These are phyloP conservation scores for Gomphus bonarii DNA, from an alignment of 1,284 basidiomycete species.

Conservation along the genomic window DNA sequence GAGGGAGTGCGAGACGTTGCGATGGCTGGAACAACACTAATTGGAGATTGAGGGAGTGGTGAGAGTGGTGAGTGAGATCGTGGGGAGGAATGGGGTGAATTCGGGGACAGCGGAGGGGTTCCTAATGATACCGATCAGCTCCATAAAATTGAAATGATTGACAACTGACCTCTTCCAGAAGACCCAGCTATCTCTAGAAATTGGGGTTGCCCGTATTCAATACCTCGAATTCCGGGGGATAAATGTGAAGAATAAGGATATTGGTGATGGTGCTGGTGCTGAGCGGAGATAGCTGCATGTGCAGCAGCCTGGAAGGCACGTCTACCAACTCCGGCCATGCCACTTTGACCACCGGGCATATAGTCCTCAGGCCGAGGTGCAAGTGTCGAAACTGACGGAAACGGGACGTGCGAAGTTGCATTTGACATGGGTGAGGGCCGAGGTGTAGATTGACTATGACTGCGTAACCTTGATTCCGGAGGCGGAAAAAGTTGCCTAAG, in stretches of 20 bases:
- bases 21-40: slow-evolving; percentile 12
- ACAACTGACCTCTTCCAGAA: slow-evolving; percentile 28
- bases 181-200: slow-evolving; percentile 39
- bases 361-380: slow-evolving; percentile 39
- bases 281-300: slow-evolving; percentile 51
- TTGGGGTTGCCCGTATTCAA: slow-evolving; percentile 34
- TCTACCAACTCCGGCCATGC: slow-evolving; percentile 84
- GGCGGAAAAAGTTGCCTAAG: slow-evolving; percentile 13
- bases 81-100: slow-evolving; percentile 24
- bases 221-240: slow-evolving; percentile 24
- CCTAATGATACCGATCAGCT: slow-evolving; percentile 12
- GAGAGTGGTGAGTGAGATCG: slow-evolving; percentile 26
- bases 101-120: slow-evolving; percentile 27
- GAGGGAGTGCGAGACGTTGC: slow-evolving; percentile 8
- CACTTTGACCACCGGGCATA: slow-evolving; percentile 67
- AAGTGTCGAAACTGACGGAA: slow-evolving; percentile 12
- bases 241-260: slow-evolving; percentile 9
- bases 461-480: slow-evolving; percentile 18
- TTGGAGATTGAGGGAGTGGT: slow-evolving; percentile 15
- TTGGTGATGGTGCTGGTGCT: slow-evolving; percentile 11
- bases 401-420: slow-evolving; percentile 13
- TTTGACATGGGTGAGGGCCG: slow-evolving; percentile 8
- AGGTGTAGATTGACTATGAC: slow-evolving; percentile 14
- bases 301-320: slow-evolving; percentile 77
- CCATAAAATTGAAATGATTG: slow-evolving; percentile 4